phyloP scores from a whole-genome alignment of 1,284 basidiomycete genomes.

The Melampsora medusae region DNA sequence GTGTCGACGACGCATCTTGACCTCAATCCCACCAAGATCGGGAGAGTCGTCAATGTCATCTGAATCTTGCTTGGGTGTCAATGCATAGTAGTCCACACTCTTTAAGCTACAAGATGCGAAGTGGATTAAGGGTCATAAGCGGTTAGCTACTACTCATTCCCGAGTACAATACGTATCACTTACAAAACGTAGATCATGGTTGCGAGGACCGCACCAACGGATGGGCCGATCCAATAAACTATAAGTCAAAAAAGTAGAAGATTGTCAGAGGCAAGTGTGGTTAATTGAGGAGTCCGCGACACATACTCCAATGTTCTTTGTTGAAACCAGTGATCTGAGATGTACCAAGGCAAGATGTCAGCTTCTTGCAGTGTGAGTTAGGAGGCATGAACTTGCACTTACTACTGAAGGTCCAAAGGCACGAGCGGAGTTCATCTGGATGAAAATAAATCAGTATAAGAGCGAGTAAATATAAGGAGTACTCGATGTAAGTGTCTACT shows the following conservation, averaged over 20 bases:
- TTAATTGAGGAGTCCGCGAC: background rate
- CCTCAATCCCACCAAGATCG: constrained; percentile 31
- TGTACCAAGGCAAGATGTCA: background rate
- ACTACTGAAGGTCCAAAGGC: constrained; percentile 48
- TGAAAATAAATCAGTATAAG: background rate
- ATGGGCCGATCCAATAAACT: constrained; percentile 43
- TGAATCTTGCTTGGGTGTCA: constrained; percentile 39
- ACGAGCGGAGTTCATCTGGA: constrained; percentile 43
- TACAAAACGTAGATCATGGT: constrained; percentile 37
- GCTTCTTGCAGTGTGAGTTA: background rate
- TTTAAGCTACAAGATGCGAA: constrained; percentile 15
- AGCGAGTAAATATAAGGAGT: background rate
- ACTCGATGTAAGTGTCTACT: constrained; percentile 25
- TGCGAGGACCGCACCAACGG: constrained; percentile 22
- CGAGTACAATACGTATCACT: background rate
- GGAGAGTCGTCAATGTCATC: constrained; percentile 26
- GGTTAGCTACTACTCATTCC: background rate
- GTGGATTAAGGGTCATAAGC: background rate
- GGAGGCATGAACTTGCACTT: background rate
- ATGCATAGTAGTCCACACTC: constrained; percentile 26
- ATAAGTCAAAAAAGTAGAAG: background rate
- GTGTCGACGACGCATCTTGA: constrained; percentile 39
- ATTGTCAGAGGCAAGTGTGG: background rate
- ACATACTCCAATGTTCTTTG: constrained; percentile 39
- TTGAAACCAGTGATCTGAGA: constrained; percentile 35